A percentile compares a stretch with the other conserved stretches of the same genome.
phyloP scores from a whole-genome alignment of 345 rosid genomes.

The Bruguiera parviflora region DNA sequence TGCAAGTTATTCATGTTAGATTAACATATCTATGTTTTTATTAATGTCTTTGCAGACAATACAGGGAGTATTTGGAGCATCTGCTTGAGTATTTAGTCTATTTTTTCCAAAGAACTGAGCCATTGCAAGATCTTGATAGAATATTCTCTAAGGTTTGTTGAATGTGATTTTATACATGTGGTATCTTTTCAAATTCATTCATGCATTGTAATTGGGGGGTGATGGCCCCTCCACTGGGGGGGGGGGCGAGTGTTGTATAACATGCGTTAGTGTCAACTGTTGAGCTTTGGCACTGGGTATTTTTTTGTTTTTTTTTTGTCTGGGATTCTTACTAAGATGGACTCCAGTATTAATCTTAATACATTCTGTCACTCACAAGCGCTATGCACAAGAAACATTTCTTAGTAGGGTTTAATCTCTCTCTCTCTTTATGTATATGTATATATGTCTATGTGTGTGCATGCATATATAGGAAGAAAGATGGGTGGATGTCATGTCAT shows the following conservation, averaged over 20 bases:
- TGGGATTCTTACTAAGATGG: too few species aligned
- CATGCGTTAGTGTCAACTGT: neutral
- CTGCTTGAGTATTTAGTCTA: slow-evolving; percentile 66
- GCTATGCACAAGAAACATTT: too few species aligned
- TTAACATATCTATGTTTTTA: neutral
- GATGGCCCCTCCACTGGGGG: neutral
- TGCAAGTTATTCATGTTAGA: slow-evolving; percentile 5
- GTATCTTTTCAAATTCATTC: neutral
- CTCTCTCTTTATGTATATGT: too few species aligned
- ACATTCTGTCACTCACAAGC: too few species aligned
- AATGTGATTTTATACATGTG: slow-evolving; percentile 3
- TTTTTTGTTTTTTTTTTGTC: too few species aligned
- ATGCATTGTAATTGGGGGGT: neutral
- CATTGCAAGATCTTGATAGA: slow-evolving; percentile 87
- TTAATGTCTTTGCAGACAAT: slow-evolving; percentile 52
- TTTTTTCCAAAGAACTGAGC: slow-evolving; percentile 88
- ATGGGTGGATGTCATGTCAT: too few species aligned
- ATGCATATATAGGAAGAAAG: too few species aligned
- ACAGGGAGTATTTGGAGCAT: slow-evolving; percentile 71
- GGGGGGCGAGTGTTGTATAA: neutral
- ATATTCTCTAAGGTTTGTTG: slow-evolving; percentile 66
- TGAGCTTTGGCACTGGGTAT: too few species aligned
- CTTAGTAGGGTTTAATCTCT: too few species aligned
- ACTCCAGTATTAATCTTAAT: too few species aligned
- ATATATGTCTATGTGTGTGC: too few species aligned